Conservation (phyloP, 306 rosid genomes). For the Cucumis cinereus region DNA sequence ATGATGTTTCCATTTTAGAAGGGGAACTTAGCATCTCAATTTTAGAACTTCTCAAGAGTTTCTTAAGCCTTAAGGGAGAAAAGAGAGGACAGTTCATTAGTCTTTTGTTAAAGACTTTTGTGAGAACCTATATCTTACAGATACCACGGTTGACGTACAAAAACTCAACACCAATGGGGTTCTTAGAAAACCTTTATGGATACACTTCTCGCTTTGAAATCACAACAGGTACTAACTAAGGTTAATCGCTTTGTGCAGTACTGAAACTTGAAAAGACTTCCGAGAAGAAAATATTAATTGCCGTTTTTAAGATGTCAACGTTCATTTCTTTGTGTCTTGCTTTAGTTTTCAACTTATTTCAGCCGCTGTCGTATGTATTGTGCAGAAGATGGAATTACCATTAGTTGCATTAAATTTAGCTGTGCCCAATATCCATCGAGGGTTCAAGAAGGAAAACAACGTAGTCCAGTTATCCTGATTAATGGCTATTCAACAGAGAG, state of each 20-base stretch:
- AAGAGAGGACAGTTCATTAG: conserved; percentile 13
- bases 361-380: background rate
- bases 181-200: background rate
- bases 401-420: conserved; percentile 19
- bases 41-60: conserved; percentile 18
- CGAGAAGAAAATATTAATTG: background rate
- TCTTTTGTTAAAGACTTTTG: conserved; percentile 8
- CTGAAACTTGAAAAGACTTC: background rate
- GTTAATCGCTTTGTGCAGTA: background rate
- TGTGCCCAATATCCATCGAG: background rate
- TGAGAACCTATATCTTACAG: conserved; percentile 22
- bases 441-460: conserved; percentile 4
- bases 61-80: conserved; percentile 17
- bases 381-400: conserved; percentile 23
- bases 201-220: conserved; percentile 12
- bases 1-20: conserved; percentile 5
- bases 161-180: conserved; percentile 2
- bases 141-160: conserved; percentile 11
- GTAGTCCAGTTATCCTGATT: conserved; percentile 22
- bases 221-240: conserved; percentile 15
- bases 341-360: background rate
- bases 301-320: background rate
- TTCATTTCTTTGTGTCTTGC: background rate
- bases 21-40: conserved; percentile 18
- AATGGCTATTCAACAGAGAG: conserved; percentile 24